Evolutionary conservation across 768 basidiomycete genomes (phyloP), one percentile per base, ranked within the genome.

Genomic region (Pleurotus citrinopileatus): DNA sequence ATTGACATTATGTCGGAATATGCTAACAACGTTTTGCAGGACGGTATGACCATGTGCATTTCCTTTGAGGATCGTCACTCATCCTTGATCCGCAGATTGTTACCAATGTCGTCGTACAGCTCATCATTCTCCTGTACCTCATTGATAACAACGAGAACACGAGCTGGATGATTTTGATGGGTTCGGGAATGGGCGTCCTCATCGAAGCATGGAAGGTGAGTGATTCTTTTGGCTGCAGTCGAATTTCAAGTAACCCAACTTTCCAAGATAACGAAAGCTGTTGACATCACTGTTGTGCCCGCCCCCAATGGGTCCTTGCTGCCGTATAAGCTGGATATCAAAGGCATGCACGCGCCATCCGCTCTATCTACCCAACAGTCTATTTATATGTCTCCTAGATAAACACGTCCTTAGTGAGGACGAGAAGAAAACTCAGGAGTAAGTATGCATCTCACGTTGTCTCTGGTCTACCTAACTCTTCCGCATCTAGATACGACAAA

Each of bases 401-500:
- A 98, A 98, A 69, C 94, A 98, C 65, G 87, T 94, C 48, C 78
- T 98, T n/a, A 90, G 79, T 59, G 95, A 97, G 63, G 95, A 98
- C 64, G 97, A 99, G 73, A 94, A 90, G 77, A 95, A 89, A 72
- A 98, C 96, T 8, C 94, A 98, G 68, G 94, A 98, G 86, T 97
- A 73, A 66, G 84, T 70, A n/a, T n/a, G 29, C 22, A 15, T 45
- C 42, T 13, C 28, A 32, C 45, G 29, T 27, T 44, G 34, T 54
- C 26, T 26, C 27, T 51, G 26, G 34, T 9, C 37, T 12, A 15
- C 26, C 32, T 55, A 38, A 57, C 58, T 45, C 42, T 36, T 36
- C 29, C 38, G 43, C 36, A 56, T 52, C 42, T 57, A 92, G 91
- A 73, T 93, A 89, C 63, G 96, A 98, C 75, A 83, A 82, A 60